These are phyloP conservation scores for Talinum fruticosum DNA, from an alignment of 148 eudicot species.

Conservation along the genomic window DNA sequence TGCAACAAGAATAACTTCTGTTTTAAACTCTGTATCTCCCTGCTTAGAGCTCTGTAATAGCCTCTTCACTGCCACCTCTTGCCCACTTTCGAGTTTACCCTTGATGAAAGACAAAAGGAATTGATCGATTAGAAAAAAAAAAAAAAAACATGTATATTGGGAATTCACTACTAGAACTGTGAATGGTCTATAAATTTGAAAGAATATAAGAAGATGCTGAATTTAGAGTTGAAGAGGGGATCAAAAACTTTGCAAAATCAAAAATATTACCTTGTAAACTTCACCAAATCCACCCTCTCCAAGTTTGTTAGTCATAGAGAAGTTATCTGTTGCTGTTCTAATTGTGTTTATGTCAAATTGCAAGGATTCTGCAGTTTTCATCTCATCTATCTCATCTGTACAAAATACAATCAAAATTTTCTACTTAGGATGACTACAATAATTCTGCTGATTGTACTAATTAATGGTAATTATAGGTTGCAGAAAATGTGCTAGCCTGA, in stretches of 20 bases:
- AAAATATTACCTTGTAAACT: slow-evolving; percentile 1
- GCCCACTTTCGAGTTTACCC: slow-evolving; percentile 18
- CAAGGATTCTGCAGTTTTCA: not conserved
- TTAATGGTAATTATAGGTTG: not conserved
- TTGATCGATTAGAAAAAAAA: not conserved
- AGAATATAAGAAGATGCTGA: too few species aligned
- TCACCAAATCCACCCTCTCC: not conserved
- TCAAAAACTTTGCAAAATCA: not conserved
- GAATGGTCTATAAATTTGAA: too few species aligned
- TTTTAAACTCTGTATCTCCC: slow-evolving; percentile 21
- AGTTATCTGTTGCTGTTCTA: not conserved
- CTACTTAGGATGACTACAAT: not conserved
- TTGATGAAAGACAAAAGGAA: not conserved
- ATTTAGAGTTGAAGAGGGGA: not conserved
- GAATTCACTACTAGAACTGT: too few species aligned
- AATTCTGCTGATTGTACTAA: not conserved
- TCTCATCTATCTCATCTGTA: not conserved
- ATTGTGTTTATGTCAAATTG: not conserved
- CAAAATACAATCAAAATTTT: not conserved
- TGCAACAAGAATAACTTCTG: slow-evolving; percentile 18
- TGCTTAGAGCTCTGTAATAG: slow-evolving; percentile 12
- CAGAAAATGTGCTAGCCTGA: not conserved
- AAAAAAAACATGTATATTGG: not conserved
- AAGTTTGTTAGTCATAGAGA: not conserved
- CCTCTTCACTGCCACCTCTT: slow-evolving; percentile 21